A percentile compares a stretch with the other conserved stretches of the same genome.
Conservation (phyloP, 2,329 filamentous ascomycete genomes). For the Trichophyton schoenleinii region DNA sequence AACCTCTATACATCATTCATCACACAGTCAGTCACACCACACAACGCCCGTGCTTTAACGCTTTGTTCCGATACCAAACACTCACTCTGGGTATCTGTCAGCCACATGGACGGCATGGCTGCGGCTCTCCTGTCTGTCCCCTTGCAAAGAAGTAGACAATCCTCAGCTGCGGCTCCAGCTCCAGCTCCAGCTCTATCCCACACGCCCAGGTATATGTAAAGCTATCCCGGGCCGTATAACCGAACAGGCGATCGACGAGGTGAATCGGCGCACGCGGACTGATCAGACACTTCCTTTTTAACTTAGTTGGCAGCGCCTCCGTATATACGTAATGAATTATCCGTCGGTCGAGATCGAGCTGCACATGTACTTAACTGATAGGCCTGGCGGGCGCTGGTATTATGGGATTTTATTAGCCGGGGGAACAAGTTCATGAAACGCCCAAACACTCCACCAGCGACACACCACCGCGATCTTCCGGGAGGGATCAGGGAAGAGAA, state of each 20-base stretch:
- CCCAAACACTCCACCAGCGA: neutral
- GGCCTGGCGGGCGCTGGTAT: neutral
- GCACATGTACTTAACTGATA: neutral
- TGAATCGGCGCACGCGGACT: neutral
- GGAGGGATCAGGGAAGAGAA: neutral
- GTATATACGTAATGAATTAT: neutral
- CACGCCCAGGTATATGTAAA: neutral
- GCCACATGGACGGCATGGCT: slow-evolving; percentile 80
- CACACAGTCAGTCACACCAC: neutral
- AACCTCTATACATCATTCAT: slow-evolving; percentile 51
- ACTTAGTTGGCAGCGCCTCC: neutral
- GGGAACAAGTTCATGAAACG: neutral
- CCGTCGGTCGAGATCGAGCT: neutral
- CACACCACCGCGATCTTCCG: neutral
- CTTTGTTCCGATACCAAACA: slow-evolving; percentile 13
- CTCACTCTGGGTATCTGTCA: slow-evolving; percentile 90
- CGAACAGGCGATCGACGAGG: neutral
- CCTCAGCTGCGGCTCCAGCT: too few relatives aligned
- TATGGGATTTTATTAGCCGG: neutral
- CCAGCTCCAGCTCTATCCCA: neutral
- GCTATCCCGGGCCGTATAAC: neutral
- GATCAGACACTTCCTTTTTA: neutral
- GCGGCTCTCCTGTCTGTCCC: neutral
- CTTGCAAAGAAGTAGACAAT: neutral
- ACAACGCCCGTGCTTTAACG: too few relatives aligned